Evolutionary conservation across 2,329 filamentous ascomycete genomes (phyloP).

Genomic region (Hypocreales sp.): DNA sequence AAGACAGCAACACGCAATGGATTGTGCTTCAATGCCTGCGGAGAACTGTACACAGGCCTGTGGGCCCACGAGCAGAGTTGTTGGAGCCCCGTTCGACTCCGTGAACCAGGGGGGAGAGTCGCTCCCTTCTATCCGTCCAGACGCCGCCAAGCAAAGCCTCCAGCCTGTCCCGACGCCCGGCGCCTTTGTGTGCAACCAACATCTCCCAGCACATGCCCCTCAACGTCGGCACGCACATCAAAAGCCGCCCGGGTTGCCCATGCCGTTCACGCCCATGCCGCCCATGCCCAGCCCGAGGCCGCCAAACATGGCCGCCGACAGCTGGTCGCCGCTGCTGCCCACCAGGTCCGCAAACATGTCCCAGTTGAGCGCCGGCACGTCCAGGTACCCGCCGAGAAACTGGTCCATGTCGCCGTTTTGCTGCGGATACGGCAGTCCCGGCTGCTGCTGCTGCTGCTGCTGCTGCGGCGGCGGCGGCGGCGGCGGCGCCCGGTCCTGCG

Average conservation of each 20-base stretch:
- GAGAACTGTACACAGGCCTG: too few relatives aligned
- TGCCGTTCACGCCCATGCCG: constrained; percentile 3
- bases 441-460: constrained; percentile 3
- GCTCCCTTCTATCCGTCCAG: constrained; percentile 1
- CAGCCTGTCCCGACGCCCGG: too few relatives aligned
- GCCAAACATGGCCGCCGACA: constrained; percentile 16
- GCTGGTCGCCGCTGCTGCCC: constrained; percentile 11
- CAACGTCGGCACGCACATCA: neutral
- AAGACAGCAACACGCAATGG: too few relatives aligned
- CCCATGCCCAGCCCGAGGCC: constrained; percentile 13
- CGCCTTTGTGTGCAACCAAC: too few relatives aligned
- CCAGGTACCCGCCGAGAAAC: constrained; percentile 26
- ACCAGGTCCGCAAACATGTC: constrained; percentile 24
- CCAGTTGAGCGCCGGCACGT: constrained; percentile 27
- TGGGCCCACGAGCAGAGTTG: too few relatives aligned
- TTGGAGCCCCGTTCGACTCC: too few relatives aligned
- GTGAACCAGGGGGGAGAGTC: too few relatives aligned
- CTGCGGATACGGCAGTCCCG: constrained; percentile 1
- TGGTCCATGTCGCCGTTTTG: constrained; percentile 21
- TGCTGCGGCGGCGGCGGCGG: neutral
- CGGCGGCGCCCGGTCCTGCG: neutral
- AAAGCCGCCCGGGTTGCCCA: constrained; percentile 3
- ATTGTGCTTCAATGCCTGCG: too few relatives aligned
- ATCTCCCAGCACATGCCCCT: neutral
- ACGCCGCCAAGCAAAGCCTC: neutral